Conservation (phyloP, 352 stramenopile species). For the Pythium rhizo-oryzae region DNA sequence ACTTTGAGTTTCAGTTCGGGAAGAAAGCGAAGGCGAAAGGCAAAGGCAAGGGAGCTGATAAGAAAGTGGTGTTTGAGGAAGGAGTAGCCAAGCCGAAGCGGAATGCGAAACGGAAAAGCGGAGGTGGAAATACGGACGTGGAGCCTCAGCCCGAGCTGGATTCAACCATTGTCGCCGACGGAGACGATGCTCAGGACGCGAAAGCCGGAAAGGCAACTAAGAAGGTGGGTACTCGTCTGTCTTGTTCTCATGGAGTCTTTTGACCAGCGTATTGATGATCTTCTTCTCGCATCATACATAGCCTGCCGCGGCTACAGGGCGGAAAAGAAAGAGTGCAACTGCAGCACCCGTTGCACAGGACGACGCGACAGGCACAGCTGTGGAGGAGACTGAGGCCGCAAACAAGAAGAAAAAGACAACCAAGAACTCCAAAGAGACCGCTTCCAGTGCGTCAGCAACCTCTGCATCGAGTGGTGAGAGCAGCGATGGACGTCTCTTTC, state of each 20-base stretch:
- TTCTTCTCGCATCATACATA: background rate
- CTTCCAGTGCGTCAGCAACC: background rate
- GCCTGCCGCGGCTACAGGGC: background rate
- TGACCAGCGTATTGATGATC: background rate
- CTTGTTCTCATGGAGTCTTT: too few species aligned
- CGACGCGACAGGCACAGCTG: background rate
- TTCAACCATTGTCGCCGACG: background rate
- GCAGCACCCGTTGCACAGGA: constrained; percentile 9
- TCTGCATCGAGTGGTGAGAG: background rate
- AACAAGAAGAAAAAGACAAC: constrained; percentile 30
- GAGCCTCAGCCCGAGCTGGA: background rate
- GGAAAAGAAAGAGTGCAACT: constrained; percentile 17
- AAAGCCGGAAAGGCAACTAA: too few species aligned
- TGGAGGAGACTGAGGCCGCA: constrained; percentile 6
- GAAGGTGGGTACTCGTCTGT: background rate
- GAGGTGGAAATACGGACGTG: background rate
- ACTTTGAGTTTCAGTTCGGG: constrained; percentile 39
- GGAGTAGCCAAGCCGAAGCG: constrained; percentile 5
- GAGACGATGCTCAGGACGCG: constrained; percentile 8
- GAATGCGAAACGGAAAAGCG: constrained; percentile 1
- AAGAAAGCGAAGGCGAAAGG: constrained; percentile 28
- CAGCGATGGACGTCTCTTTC: constrained; percentile 43
- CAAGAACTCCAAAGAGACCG: background rate
- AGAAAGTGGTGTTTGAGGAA: constrained; percentile 31
- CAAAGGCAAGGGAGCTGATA: constrained; percentile 23